Evolutionary conservation across 306 rosid genomes (phyloP), one percentile per base, ranked within the genome.

Genomic region (Vigna unguiculata): DNA sequence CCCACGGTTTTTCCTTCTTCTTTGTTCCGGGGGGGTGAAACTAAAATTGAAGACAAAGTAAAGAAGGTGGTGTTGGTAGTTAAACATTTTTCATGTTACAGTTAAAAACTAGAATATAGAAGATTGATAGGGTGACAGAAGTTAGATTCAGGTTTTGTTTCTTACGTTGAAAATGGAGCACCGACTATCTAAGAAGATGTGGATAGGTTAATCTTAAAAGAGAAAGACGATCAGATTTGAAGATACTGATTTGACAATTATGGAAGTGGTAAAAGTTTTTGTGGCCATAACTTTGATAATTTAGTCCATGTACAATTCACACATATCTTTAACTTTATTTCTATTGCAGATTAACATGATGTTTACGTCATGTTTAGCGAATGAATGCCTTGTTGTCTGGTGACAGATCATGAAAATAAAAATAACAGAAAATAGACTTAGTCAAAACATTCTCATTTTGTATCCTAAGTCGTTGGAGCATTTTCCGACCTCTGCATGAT

Each of bases 361-460:
- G 85, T 85, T 85, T 85, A 64, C 83, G 88, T 78, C 85, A 81
- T 81, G 81, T 81, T 73, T 85, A 78, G 85, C 76, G 15, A 76
- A 54, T 68, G 62, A 66, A 77, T 69, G 34, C 15, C 57, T 78
- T 53, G 49, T 78, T 53, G 49, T 60, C 66, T 22, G 48, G 64
- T 49, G 60, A 74, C 52, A 17, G 55, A 41, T 62, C 59, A 17
- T 25, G 48, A 47, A 71, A 59, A 36, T 46, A 34, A 34, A 28
- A 40, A 6, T 32, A 63, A 43, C 24, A 51, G 25, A 21, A 21
- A 46, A 55, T n/a, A 51, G 16, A 32, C 48, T 54, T 67, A 14
- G 81, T 55, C n/a, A n/a, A n/a, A n/a, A n/a, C n/a, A n/a, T n/a
- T n/a, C n/a, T n/a, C n/a, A n/a, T n/a, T n/a, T n/a, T 24, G 51